Base-by-base conservation (phyloP, 345 rosid species). In the Populus pruinosa region DNA sequence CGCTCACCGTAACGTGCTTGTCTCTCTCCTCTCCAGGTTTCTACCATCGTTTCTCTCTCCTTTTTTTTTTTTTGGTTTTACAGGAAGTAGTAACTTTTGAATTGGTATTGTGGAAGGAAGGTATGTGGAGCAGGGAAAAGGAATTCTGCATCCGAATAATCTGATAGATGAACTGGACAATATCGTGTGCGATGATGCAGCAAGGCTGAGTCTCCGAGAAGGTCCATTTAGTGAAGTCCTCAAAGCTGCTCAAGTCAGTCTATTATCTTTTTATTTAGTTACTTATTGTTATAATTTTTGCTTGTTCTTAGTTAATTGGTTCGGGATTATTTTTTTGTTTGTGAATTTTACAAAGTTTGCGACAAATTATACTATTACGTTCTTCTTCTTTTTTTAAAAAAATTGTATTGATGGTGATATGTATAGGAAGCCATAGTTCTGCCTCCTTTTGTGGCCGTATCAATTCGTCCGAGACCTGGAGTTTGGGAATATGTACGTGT, bases 401-500 rank as follows among this genome's bases (percentile, higher is more conserved):
- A 36, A 76, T 0, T 62, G 43, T 62, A 36, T 76, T 79, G 62
- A 67, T 75, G 3, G 53, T 47, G 53, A 47, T 14, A 47, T 47
- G 47, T 43, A 76, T 71, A 96, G 98, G 99, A 96, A 91, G 99
- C 98, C 18, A 92, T 96, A 70, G 90, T 93, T 67, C 81, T 93
- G 73, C 99, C 99, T 72, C 99, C 99, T 0, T 93, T 88, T 78
- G 97, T 96, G 80, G 97, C 95, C 11, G 82, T 96, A 70, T 95
- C 99, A 5, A 83, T 96, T 83, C 94, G 99, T 63, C 99, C 99
- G 59, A 89, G 98, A 79, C 99, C 94, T 59, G 99, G 99, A 76
- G 97, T 96, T 74, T 96, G 99, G 99, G 99, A 96, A 85, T 96
- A 83, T 74, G 91, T 94, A 63, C 97, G 99, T 69, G 98, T 96